Percentiles rank a stretch among this genome's conserved stretches.
These are phyloP conservation scores for Saccharomycopsis sp. DNA, from an alignment of 805 yeast genomes.

Conservation along the genomic window DNA sequence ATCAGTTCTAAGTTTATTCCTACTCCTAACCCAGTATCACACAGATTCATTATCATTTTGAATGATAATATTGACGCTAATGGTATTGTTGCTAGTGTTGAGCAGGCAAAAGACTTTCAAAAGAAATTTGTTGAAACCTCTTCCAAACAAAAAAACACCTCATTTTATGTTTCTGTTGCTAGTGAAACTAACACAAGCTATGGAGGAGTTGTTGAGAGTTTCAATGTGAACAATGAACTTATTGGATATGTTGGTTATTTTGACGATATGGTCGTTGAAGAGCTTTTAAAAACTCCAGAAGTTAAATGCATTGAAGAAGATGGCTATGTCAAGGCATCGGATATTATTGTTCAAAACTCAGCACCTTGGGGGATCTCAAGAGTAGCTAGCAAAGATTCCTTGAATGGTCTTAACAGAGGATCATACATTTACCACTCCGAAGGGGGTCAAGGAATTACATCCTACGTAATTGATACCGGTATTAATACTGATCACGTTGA, in stretches of 20 bases:
- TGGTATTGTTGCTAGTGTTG: not conserved
- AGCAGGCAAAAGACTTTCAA: not conserved
- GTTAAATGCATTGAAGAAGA: conserved; percentile 63
- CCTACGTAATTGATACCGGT: conserved; percentile 52
- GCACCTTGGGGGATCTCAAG: conserved; percentile 76
- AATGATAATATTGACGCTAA: not conserved
- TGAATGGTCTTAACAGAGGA: conserved; percentile 45
- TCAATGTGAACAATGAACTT: conserved; percentile 33
- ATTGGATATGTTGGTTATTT: conserved; percentile 83
- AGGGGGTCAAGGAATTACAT: conserved; percentile 55
- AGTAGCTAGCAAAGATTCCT: conserved; percentile 54
- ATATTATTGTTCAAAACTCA: conserved; percentile 42
- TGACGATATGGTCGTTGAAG: conserved; percentile 62
- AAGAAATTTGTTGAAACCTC: not conserved
- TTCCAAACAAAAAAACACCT: not conserved
- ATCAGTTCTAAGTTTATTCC: not conserved
- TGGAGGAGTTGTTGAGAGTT: conserved; percentile 32
- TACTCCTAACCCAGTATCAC: conserved; percentile 1
- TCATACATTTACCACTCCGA: conserved; percentile 50
- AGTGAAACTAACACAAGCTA: not conserved
- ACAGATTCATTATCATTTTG: conserved; percentile 13
- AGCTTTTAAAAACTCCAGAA: conserved; percentile 57
- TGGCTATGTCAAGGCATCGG: conserved; percentile 45
- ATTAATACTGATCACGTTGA: conserved; percentile 47
- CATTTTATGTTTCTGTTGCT: not conserved